phyloP scores from a whole-genome alignment of 768 basidiomycete species.

The Leccinum rimulosum region DNA sequence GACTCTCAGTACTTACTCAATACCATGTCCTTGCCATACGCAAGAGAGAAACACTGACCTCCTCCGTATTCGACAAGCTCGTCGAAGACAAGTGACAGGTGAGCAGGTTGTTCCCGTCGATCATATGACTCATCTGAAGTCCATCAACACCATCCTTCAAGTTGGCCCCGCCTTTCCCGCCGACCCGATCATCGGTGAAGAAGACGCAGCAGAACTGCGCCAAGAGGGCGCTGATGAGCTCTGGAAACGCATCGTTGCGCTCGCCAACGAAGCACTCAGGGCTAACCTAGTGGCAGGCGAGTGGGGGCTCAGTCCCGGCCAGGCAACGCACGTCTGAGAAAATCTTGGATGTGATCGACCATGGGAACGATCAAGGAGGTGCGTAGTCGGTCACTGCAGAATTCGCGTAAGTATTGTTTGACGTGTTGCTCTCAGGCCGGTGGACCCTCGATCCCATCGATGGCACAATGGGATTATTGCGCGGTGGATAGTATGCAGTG shows the following conservation, averaged over 20 bases:
- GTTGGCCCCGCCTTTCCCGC: constrained; percentile 71
- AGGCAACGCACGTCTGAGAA: constrained; percentile 43
- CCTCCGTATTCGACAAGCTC: constrained; percentile 81
- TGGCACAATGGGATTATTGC: constrained; percentile 90
- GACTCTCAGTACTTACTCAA: background rate
- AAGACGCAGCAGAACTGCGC: constrained; percentile 76
- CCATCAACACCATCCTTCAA: constrained; percentile 53
- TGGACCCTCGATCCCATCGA: constrained; percentile 92
- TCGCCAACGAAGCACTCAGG: constrained; percentile 79
- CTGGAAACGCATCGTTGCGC: constrained; percentile 65
- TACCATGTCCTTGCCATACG: constrained; percentile 53
- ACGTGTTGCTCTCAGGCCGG: constrained; percentile 47
- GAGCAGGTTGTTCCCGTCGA: constrained; percentile 11
- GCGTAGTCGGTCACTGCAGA: constrained; percentile 24
- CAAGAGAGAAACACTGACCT: constrained; percentile 75
- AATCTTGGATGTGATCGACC: constrained; percentile 75
- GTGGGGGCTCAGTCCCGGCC: constrained; percentile 73
- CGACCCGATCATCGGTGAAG: constrained; percentile 88
- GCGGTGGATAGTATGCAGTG: constrained; percentile 91
- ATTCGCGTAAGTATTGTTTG: background rate
- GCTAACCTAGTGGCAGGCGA: constrained; percentile 54
- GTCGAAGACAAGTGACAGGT: constrained; percentile 87
- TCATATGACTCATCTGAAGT: constrained; percentile 20
- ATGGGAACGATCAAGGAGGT: constrained; percentile 79
- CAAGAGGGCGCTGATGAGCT: constrained; percentile 40